phyloP scores from a whole-genome alignment of 2,329 filamentous ascomycete species.

The Coleophoma eucalyptorum region DNA sequence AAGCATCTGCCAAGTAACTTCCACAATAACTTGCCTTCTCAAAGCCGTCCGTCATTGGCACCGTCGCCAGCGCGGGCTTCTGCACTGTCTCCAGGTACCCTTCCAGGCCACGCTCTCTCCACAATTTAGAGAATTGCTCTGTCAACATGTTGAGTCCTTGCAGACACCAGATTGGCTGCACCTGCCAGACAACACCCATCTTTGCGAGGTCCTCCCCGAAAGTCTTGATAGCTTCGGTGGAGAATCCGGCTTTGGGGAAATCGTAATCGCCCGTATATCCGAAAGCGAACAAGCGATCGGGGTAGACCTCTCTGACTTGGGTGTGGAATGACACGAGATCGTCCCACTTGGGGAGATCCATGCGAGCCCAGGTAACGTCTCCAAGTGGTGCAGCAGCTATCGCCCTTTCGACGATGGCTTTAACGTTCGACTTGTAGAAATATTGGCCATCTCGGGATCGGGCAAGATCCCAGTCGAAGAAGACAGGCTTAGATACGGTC shows the following conservation, averaged over 20 bases:
- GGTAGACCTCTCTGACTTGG: constrained; percentile 28
- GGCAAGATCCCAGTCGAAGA: constrained; percentile 33
- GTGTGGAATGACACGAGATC: constrained; percentile 34
- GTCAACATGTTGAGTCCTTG: constrained; percentile 30
- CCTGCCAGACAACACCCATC: constrained; percentile 35
- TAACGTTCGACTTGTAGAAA: constrained; percentile 27
- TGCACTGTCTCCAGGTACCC: constrained; percentile 26
- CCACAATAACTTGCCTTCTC: constrained; percentile 32
- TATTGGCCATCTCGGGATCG: constrained; percentile 30
- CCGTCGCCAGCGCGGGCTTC: constrained; percentile 18
- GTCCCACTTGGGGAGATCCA: constrained; percentile 30
- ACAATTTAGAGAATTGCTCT: constrained; percentile 29
- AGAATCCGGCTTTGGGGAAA: constrained; percentile 30
- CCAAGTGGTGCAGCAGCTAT: constrained; percentile 31
- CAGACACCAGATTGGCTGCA: constrained; percentile 35
- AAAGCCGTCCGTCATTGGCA: constrained; percentile 29
- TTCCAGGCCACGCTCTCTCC: constrained; percentile 31
- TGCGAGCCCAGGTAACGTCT: constrained; percentile 33
- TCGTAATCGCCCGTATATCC: constrained; percentile 34
- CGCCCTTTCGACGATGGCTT: constrained; percentile 28
- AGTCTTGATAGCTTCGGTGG: constrained; percentile 24
- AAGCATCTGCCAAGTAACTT: constrained; percentile 32
- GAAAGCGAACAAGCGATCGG: constrained; percentile 33
- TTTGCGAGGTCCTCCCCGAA: constrained; percentile 31
- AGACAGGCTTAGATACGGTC: constrained; percentile 19